Base-by-base conservation (phyloP, 345 rosid species). In the Sonneratia caseolaris region DNA sequence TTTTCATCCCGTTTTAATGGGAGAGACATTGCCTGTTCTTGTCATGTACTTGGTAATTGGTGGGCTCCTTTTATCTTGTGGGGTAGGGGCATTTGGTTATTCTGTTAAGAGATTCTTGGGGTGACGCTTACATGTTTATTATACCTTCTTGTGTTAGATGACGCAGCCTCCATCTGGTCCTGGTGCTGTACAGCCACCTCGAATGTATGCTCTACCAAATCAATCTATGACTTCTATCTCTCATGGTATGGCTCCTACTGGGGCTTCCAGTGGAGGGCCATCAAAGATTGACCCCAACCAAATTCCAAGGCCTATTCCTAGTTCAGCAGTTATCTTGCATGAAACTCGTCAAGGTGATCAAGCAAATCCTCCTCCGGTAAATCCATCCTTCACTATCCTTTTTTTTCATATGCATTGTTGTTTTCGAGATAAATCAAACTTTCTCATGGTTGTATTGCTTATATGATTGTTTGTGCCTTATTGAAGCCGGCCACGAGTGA, bases 281-380 rank as follows among this genome's bases (percentile, higher is more conserved):
- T 89, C 98, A 59, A 90, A 86, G 84, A 95, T 95, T 51, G 99
- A 95, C 82, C 97, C 94, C 70, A 88, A 84, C 82, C 97, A 95
- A 84, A 92, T 95, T 78, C 99, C 99, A 38, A 83, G 99, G 81
- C 99, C 98, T 15, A 77, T 91, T 66, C 94, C 98, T 69, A 76
- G 86, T 82, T 83, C 97, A 69, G 74, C 90, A 53, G 84, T 86
- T 59, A 66, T 74, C 36, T 69, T 90, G 66, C 88, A 88, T 81
- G 97, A 95, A 79, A 95, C 98, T 76, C 92, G 97, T 73, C 90
- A 81, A 45, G 85, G 85, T 70, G 89, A 90, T 86, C 97, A 88
- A 78, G 94, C 97, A 74, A 95, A 86, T 76, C 89, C 85, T 64
- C 97, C 97, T 66, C 99, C 99, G 85, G 99, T 95, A 86, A 65